Evolutionary conservation across 441 rosid genomes (phyloP).

Genomic region (Eutrema salsugineum): DNA sequence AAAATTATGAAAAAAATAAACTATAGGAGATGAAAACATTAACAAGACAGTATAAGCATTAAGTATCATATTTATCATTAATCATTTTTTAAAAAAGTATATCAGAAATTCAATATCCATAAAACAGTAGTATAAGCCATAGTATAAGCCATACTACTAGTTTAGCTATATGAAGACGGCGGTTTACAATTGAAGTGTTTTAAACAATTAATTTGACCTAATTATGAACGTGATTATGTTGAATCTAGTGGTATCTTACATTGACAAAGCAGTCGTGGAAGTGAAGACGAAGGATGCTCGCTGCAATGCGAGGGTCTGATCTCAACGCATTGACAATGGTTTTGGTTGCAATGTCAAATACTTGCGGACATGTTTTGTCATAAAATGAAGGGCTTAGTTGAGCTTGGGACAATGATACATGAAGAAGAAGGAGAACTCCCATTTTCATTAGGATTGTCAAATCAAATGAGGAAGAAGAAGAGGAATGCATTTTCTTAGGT

Average conservation of each 20-base stretch:
- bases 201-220: not conserved
- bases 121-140: not conserved
- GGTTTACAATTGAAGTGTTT: not conserved
- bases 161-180: not conserved
- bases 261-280: conserved; percentile 81
- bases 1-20: no score
- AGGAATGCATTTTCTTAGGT: conserved; percentile 16
- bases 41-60: no score
- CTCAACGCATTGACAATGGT: conserved; percentile 33
- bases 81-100: not conserved
- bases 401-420: conserved; percentile 25
- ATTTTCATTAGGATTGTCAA: not conserved
- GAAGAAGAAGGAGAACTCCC: conserved; percentile 12
- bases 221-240: not conserved
- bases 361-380: conserved; percentile 47
- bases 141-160: not conserved
- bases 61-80: no score
- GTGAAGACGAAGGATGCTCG: conserved; percentile 65
- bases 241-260: conserved; percentile 32
- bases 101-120: not conserved
- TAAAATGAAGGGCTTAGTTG: conserved; percentile 50
- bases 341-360: conserved; percentile 26
- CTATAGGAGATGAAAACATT: no score
- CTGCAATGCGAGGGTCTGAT: conserved; percentile 49
- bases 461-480: not conserved